These are phyloP conservation scores for Chaetomium strumarium DNA, from an alignment of 2,329 filamentous ascomycete genomes.

Conservation along the genomic window DNA sequence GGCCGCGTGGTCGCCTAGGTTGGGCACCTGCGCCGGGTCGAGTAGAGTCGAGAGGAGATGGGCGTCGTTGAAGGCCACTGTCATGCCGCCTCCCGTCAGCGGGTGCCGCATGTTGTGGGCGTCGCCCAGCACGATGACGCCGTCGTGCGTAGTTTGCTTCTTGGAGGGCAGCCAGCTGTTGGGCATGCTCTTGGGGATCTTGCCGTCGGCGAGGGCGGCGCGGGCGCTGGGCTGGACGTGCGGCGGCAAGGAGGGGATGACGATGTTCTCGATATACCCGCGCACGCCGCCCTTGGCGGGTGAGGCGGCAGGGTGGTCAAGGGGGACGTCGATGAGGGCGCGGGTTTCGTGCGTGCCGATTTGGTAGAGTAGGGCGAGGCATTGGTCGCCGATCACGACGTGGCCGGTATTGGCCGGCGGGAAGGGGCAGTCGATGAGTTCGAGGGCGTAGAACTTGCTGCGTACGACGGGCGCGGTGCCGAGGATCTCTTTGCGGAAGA, in stretches of 20 bases:
- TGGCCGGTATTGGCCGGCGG: constrained; percentile 73
- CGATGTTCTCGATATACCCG: constrained; percentile 68
- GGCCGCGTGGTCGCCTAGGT: constrained; percentile 59
- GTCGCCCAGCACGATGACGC: constrained; percentile 80
- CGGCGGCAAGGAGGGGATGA: constrained; percentile 70
- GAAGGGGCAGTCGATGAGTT: constrained; percentile 81
- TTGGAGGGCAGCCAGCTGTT: constrained; percentile 87
- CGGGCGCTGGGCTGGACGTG: constrained; percentile 67
- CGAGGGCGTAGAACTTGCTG: constrained; percentile 89
- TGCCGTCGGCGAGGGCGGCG: constrained; percentile 69
- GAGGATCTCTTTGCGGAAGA: constrained; percentile 79
- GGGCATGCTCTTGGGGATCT: constrained; percentile 79
- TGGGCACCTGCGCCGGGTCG: constrained; percentile 59
- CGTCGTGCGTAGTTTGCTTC: constrained; percentile 52
- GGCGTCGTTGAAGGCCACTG: constrained; percentile 90
- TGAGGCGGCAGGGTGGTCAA: constrained; percentile 66
- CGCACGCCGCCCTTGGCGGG: constrained; percentile 75
- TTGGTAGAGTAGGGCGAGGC: constrained; percentile 86
- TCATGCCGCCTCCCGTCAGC: constrained; percentile 95
- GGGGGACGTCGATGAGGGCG: constrained; percentile 80
- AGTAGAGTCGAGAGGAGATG: constrained; percentile 71
- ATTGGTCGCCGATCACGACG: constrained; percentile 73
- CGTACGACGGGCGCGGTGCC: constrained; percentile 60
- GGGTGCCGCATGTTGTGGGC: constrained; percentile 99
- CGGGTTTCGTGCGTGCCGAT: constrained; percentile 94